phyloP scores from a whole-genome alignment of 805 yeast genomes.

The Saturnispora gosingensis region DNA sequence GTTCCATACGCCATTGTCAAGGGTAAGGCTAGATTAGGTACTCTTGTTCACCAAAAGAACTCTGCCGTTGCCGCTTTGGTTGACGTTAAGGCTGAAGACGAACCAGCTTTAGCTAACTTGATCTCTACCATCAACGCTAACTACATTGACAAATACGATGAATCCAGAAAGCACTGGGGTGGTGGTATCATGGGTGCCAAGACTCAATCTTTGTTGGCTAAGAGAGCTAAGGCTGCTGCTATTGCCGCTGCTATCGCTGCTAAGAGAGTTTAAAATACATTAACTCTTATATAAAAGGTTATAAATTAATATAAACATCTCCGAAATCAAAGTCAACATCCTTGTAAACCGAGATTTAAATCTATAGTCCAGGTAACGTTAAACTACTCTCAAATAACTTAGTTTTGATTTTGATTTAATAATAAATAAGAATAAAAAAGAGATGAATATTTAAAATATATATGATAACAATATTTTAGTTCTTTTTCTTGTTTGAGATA shows the following conservation, averaged over 20 bases:
- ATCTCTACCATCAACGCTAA: constrained; percentile 88
- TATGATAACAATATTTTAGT: not conserved
- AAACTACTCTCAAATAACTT: too few species aligned
- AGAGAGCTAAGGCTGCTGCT: constrained; percentile 48
- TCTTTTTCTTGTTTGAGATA: not conserved
- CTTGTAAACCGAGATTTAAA: too few species aligned
- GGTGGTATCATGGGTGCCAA: constrained; percentile 98
- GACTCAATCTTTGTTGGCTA: constrained; percentile 77
- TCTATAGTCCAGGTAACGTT: too few species aligned
- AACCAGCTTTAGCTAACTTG: constrained; percentile 87
- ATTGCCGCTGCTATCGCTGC: constrained; percentile 57
- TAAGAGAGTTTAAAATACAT: constrained; percentile 19
- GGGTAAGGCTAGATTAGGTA: constrained; percentile 98
- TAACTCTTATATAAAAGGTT: constrained; percentile 2
- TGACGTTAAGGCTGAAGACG: constrained; percentile 91
- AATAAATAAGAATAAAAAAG: constrained; percentile 1
- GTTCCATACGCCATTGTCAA: constrained; percentile 97
- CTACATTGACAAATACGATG: constrained; percentile 92
- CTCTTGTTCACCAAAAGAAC: constrained; percentile 95
- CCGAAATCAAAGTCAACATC: not conserved
- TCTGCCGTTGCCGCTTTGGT: constrained; percentile 96
- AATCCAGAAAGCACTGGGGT: constrained; percentile 98
- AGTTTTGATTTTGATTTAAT: not conserved
- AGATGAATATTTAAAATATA: not conserved
- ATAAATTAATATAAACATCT: not conserved